Evolutionary conservation across 352 stramenopile species (phyloP).

Genomic region (Globisporangium barbulae): DNA sequence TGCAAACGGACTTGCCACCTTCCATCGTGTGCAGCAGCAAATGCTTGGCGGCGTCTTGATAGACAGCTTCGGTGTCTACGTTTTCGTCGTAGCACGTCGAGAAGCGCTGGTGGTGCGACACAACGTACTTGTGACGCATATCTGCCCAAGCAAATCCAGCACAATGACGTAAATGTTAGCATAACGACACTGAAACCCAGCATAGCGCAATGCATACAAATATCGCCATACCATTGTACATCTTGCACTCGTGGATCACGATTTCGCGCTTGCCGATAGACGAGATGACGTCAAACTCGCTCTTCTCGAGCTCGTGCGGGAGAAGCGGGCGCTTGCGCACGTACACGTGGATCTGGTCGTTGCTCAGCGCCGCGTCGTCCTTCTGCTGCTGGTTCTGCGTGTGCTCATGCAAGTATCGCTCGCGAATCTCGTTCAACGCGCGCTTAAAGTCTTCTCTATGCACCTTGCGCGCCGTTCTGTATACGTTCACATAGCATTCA

Average conservation of each 20-base stretch:
- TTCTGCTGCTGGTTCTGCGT: slow-evolving; percentile 2
- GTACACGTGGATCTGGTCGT: slow-evolving; percentile 75
- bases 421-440: slow-evolving; percentile 42
- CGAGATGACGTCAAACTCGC: slow-evolving; percentile 88
- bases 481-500: slow-evolving; percentile 2
- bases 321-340: slow-evolving; percentile 88
- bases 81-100: slow-evolving; percentile 77
- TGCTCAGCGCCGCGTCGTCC: slow-evolving; percentile 17
- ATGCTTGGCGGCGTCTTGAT: slow-evolving; percentile 45
- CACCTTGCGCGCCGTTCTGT: slow-evolving; percentile 65
- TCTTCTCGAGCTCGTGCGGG: slow-evolving; percentile 75
- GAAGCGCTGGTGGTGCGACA: slow-evolving; percentile 68
- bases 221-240: slow-evolving; percentile 60
- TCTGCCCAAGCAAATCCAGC: slow-evolving; percentile 82
- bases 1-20: slow-evolving; percentile 64
- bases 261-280: slow-evolving; percentile 54
- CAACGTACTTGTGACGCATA: slow-evolving; percentile 88
- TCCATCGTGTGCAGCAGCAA: slow-evolving; percentile 54
- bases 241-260: slow-evolving; percentile 88
- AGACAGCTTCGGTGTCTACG: slow-evolving; percentile 75
- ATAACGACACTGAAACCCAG: slow-evolving; percentile 24
- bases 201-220: slow-evolving; percentile 1
- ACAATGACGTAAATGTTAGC: not conserved
- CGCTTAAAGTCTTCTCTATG: slow-evolving; percentile 49
- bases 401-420: slow-evolving; percentile 34